Conservation (phyloP, 2,329 filamentous ascomycete species). For the Fusarium equiseti region DNA sequence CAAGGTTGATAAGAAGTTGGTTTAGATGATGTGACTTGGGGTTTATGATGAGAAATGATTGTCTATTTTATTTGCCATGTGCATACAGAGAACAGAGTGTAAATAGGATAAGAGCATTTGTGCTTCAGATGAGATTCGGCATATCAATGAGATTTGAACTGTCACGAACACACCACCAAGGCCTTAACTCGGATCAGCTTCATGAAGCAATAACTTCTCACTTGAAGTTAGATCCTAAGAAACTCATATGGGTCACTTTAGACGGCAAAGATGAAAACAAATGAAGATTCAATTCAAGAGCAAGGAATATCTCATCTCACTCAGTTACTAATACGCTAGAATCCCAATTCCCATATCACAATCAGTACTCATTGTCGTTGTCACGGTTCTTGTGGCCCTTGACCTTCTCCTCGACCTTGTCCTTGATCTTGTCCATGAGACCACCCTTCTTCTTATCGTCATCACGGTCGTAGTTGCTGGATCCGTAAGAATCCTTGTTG, state of each 20-base stretch:
- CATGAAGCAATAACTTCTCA: background rate
- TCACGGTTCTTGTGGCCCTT: conserved; percentile 55
- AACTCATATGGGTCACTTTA: background rate
- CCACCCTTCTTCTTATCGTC: conserved; percentile 54
- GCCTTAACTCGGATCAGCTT: too few relatives aligned
- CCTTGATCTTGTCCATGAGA: conserved; percentile 67
- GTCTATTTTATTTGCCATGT: background rate
- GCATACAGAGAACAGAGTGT: background rate
- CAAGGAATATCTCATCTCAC: conserved; percentile 14
- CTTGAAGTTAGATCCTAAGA: too few relatives aligned
- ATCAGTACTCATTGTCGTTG: conserved; percentile 44
- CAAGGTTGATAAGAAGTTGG: conserved; percentile 73
- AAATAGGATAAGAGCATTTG: background rate
- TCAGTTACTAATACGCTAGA: conserved; percentile 17
- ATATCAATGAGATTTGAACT: background rate
- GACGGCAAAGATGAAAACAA: background rate
- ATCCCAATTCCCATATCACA: background rate
- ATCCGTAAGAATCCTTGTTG: conserved; percentile 21
- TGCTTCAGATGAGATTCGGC: background rate
- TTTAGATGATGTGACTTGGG: conserved; percentile 27
- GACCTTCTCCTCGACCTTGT: conserved; percentile 67
- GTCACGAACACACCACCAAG: too few relatives aligned
- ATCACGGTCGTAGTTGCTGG: background rate
- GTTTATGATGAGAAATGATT: conserved; percentile 6
- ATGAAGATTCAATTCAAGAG: conserved; percentile 12